Evolutionary conservation across 2,329 filamentous ascomycete species (phyloP), one percentile per base, ranked within the genome.

Genomic region (Alternaria arbusti): DNA sequence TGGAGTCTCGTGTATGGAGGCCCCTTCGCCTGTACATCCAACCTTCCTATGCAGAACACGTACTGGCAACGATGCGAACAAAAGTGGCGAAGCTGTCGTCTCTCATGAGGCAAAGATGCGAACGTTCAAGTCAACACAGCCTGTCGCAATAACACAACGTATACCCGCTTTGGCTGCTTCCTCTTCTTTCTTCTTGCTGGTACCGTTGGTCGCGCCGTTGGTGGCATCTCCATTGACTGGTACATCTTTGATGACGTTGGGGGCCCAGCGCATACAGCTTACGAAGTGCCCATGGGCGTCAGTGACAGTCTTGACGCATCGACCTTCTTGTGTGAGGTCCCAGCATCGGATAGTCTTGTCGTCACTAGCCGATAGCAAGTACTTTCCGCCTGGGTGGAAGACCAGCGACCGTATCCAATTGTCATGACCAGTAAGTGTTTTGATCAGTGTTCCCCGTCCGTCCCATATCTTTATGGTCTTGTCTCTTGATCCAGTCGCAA

Each of bases 291-390:
- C 89, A 76, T 97, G 94, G 0, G 89, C 89, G 66, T 93, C 92
- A 40, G 86, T 85, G 15, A 98, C 83, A 1, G 89, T 90, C 80
- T 95, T 95, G 70, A 97, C 93, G 72, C 93, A 95, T 74, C 94
- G 94, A 45, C 92, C 93, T 78, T 97, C 94, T 77, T 98, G 95
- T 25, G 87, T 87, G 25, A 98, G 83, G 82, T 98, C 95, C 95
- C 95, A 98, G 83, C 94, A 97, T 59, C 94, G 87, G 63, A 98
- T 85, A 5, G 93, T 94, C 83, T 96, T 97, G 82, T 98, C 95
- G 78, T 98, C 95, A 15, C 91, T 88, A 20, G 91, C 92, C 7
- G 91, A 94, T 6, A 98, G 82, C 1, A 98, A 86, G 74, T 96
- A 97, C 80, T 95, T 96, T 46, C 95, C 95, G 9, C 93, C 92